phyloP scores from a whole-genome alignment of 2,329 filamentous ascomycete species.

The Aureobasidium sp. region DNA sequence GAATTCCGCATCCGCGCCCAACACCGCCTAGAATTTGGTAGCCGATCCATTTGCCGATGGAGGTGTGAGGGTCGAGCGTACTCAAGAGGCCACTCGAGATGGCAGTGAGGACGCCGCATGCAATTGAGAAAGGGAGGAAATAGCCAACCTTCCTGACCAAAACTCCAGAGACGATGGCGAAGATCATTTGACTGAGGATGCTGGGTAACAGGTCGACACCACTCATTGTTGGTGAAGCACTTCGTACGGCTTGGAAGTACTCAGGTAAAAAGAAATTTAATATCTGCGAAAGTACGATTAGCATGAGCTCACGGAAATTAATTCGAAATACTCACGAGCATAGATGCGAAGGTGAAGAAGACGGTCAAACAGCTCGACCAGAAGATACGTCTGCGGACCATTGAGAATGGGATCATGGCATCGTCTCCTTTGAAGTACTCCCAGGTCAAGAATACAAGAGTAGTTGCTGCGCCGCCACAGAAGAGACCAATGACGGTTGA shows the following conservation, averaged over 20 bases:
- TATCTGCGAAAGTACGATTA: background rate
- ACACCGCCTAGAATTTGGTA: conserved; percentile 47
- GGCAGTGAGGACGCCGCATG: conserved; percentile 19
- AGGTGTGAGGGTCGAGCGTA: conserved; percentile 33
- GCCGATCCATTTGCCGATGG: conserved; percentile 44
- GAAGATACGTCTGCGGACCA: conserved; percentile 28
- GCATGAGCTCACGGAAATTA: background rate
- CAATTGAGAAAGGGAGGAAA: conserved; percentile 21
- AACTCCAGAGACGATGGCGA: conserved; percentile 21
- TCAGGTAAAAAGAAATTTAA: conserved; percentile 26
- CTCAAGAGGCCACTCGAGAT: conserved; percentile 23
- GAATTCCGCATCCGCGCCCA: conserved; percentile 40
- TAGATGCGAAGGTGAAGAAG: conserved; percentile 25
- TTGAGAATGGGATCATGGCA: conserved; percentile 22
- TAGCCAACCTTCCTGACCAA: conserved; percentile 17
- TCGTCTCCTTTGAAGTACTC: conserved; percentile 16
- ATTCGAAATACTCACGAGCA: background rate
- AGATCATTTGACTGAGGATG: conserved; percentile 17
- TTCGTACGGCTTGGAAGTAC: conserved; percentile 27
- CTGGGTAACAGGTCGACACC: conserved; percentile 22
- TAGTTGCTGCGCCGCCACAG: background rate
- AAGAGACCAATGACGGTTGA: conserved; percentile 18
- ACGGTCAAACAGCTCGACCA: conserved; percentile 6
- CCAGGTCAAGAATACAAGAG: conserved; percentile 12
- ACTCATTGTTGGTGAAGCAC: conserved; percentile 19